These are phyloP conservation scores for Wickerhamiella kurtzmanii DNA, from an alignment of 805 yeast genomes.

Conservation along the genomic window DNA sequence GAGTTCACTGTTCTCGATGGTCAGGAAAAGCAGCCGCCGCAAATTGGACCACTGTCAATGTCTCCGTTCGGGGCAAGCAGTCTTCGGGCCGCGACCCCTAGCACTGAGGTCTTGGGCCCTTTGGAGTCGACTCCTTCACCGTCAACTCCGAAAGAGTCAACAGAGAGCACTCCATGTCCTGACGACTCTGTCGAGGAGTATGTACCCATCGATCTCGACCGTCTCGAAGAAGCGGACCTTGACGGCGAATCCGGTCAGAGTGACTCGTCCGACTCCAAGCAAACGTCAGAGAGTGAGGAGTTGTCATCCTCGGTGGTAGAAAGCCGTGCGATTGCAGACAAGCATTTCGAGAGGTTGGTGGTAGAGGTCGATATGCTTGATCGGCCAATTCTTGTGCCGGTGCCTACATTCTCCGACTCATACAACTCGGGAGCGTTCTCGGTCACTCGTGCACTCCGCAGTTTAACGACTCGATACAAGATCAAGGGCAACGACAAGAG, in stretches of 20 bases:
- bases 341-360: neutral
- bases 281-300: neutral
- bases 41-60: neutral
- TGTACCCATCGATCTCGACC: slow-evolving; percentile 8
- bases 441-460: slow-evolving; percentile 11
- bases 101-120: no score
- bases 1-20: slow-evolving; percentile 3
- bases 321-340: neutral
- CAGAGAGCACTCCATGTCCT: slow-evolving; percentile 3
- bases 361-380: neutral
- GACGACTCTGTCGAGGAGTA: neutral
- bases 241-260: neutral
- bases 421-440: slow-evolving; percentile 25
- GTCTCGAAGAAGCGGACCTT: neutral
- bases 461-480: slow-evolving; percentile 20
- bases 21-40: neutral
- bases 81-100: neutral
- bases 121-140: no score
- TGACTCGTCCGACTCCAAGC: neutral
- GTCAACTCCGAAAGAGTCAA: no score
- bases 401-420: slow-evolving; percentile 23
- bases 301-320: neutral
- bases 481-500: slow-evolving; percentile 24
- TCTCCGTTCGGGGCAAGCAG: neutral
- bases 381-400: slow-evolving; percentile 22